These are phyloP conservation scores for Earliella scabrosa DNA, from an alignment of 1,284 basidiomycete species.

Conservation along the genomic window DNA sequence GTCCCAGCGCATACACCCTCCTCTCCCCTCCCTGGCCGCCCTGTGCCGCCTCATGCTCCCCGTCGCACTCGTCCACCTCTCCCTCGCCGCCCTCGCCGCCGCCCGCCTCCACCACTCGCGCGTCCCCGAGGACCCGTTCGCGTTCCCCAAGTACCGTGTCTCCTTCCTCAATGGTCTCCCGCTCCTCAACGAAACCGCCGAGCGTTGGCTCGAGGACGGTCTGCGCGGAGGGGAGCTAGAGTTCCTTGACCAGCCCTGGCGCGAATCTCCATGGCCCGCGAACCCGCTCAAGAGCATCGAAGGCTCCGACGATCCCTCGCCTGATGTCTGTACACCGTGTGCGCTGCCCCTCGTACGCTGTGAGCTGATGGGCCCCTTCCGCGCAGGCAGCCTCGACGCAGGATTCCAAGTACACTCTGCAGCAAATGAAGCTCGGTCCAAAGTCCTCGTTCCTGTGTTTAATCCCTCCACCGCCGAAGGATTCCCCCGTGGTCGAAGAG, in stretches of 20 bases:
- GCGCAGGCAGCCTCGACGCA: slow-evolving; percentile 32
- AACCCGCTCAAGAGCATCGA: slow-evolving; percentile 59
- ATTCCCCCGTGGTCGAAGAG: slow-evolving; percentile 51
- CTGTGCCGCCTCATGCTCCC: slow-evolving; percentile 13
- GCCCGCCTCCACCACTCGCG: slow-evolving; percentile 66
- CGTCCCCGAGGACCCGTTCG: slow-evolving; percentile 75
- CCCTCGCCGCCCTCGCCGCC: slow-evolving; percentile 28
- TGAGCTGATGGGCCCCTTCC: slow-evolving; percentile 18
- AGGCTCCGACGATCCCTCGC: slow-evolving; percentile 41
- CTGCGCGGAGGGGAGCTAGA: slow-evolving; percentile 74
- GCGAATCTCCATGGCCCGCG: slow-evolving; percentile 40
- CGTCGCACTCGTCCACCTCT: slow-evolving; percentile 25
- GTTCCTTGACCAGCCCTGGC: slow-evolving; percentile 72
- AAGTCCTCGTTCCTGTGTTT: slow-evolving; percentile 73
- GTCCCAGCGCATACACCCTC: slow-evolving; percentile 1
- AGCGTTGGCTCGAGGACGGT: slow-evolving; percentile 70
- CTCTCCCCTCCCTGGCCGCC: background rate
- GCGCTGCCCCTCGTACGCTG: background rate
- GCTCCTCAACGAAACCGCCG: slow-evolving; percentile 74
- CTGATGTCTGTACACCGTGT: slow-evolving; percentile 30
- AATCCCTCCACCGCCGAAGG: slow-evolving; percentile 66
- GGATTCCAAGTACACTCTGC: slow-evolving; percentile 47
- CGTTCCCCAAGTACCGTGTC: slow-evolving; percentile 86
- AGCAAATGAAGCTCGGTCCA: slow-evolving; percentile 74
- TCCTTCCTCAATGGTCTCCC: slow-evolving; percentile 82